These are phyloP conservation scores for Yarrowia hollandica DNA, from an alignment of 805 yeast species.

Conservation along the genomic window DNA sequence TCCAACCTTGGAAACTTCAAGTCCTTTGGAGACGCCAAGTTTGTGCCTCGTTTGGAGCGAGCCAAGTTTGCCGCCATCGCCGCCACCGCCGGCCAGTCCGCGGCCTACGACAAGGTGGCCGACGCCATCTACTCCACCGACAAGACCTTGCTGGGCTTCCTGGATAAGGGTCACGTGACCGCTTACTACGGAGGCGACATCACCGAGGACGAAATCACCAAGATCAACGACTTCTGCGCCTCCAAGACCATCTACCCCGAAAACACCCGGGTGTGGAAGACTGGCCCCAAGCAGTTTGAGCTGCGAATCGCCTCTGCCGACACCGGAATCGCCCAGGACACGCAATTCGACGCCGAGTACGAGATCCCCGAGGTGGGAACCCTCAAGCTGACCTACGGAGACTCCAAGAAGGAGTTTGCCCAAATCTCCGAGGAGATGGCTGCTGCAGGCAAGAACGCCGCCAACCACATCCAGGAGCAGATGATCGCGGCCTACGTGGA, in stretches of 20 bases:
- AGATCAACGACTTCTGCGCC: slow-evolving; percentile 66
- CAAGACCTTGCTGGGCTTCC: slow-evolving; percentile 68
- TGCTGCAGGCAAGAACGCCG: slow-evolving; percentile 61
- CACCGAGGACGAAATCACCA: slow-evolving; percentile 61
- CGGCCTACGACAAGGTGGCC: slow-evolving; percentile 39
- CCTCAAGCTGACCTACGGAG: slow-evolving; percentile 69
- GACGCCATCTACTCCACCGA: slow-evolving; percentile 53
- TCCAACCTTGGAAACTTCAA: slow-evolving; percentile 73
- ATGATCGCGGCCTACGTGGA: slow-evolving; percentile 67
- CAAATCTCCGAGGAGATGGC: slow-evolving; percentile 56
- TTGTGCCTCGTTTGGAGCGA: slow-evolving; percentile 62
- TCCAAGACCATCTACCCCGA: slow-evolving; percentile 67
- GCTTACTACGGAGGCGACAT: slow-evolving; percentile 65
- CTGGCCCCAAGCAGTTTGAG: slow-evolving; percentile 48
- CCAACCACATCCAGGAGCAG: slow-evolving; percentile 67
- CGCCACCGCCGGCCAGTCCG: slow-evolving; percentile 44
- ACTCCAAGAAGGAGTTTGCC: slow-evolving; percentile 65
- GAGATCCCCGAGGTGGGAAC: slow-evolving; percentile 46
- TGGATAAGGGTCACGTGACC: slow-evolving; percentile 71
- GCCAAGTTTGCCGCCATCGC: slow-evolving; percentile 54
- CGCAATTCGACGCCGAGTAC: slow-evolving; percentile 51
- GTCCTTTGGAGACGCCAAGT: slow-evolving; percentile 86
- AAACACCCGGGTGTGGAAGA: slow-evolving; percentile 73
- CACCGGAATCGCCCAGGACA: slow-evolving; percentile 44
- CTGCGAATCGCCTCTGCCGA: slow-evolving; percentile 70